These are phyloP conservation scores for Stemphylium vesicarium DNA, from an alignment of 2,329 filamentous ascomycete genomes.

Conservation along the genomic window DNA sequence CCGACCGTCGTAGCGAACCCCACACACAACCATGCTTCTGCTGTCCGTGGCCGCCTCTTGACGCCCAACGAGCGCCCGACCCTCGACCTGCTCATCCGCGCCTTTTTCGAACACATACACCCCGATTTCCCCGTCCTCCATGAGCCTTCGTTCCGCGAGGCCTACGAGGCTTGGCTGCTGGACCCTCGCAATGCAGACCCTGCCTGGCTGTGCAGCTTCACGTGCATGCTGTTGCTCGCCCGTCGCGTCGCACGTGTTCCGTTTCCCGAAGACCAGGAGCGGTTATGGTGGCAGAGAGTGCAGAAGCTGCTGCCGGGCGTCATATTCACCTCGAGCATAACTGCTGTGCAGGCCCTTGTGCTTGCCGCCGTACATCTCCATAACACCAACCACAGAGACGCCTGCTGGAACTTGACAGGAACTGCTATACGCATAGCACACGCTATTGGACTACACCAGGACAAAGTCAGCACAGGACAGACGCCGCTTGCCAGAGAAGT, in stretches of 20 bases:
- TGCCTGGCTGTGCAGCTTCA: conserved; percentile 52
- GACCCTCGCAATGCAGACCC: conserved; percentile 44
- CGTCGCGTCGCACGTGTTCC: conserved; percentile 43
- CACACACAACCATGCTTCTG: background rate
- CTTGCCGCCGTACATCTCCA: conserved; percentile 54
- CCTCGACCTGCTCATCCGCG: conserved; percentile 47
- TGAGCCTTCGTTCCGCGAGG: conserved; percentile 52
- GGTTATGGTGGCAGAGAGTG: conserved; percentile 52
- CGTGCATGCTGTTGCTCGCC: conserved; percentile 52
- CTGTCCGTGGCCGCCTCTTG: conserved; percentile 24
- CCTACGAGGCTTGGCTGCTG: conserved; percentile 47
- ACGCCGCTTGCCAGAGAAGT: conserved; percentile 52
- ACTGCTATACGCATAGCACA: conserved; percentile 53
- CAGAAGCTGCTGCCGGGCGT: conserved; percentile 52
- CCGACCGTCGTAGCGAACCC: conserved; percentile 23
- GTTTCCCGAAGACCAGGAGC: conserved; percentile 48
- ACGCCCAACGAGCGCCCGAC: conserved; percentile 22
- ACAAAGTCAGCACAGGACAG: conserved; percentile 45
- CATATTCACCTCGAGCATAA: conserved; percentile 52
- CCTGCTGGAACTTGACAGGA: conserved; percentile 54
- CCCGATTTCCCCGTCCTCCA: conserved; percentile 53
- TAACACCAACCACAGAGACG: conserved; percentile 54
- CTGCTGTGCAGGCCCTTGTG: conserved; percentile 52
- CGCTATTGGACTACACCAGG: conserved; percentile 54
- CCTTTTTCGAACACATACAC: conserved; percentile 53